phyloP scores from a whole-genome alignment of 2,329 filamentous ascomycete genomes.

The Fusarium bulbicola region DNA sequence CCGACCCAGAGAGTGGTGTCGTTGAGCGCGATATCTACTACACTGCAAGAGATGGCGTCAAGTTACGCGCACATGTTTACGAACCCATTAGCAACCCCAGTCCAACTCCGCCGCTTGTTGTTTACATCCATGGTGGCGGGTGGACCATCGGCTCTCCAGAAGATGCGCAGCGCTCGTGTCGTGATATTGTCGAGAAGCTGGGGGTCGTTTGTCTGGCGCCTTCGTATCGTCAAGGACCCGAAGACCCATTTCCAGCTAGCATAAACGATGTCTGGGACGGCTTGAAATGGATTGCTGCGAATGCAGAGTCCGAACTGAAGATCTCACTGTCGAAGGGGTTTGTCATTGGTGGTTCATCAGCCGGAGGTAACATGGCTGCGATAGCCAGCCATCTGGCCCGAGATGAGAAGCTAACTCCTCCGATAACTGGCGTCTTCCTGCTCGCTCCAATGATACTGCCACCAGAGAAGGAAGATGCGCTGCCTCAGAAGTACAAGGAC shows the following conservation, averaged over 20 bases:
- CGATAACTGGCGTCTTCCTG: background rate
- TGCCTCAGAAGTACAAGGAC: background rate
- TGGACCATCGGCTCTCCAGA: constrained; percentile 1
- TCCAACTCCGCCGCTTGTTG: accelerated
- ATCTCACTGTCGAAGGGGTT: background rate
- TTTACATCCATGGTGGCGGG: background rate
- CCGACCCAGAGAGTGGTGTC: background rate
- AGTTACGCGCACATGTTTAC: background rate
- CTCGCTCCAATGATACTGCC: background rate
- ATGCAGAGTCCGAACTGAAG: background rate
- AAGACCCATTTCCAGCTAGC: background rate
- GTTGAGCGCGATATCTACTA: background rate
- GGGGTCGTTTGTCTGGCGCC: background rate
- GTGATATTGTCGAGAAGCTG: background rate
- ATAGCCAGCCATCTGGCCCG: background rate
- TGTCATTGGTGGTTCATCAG: background rate
- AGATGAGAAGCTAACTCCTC: background rate
- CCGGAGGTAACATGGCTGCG: background rate
- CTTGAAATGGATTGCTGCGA: background rate
- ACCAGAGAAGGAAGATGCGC: background rate
- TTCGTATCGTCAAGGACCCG: background rate
- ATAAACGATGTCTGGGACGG: background rate
- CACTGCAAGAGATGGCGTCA: background rate
- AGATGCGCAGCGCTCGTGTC: background rate
- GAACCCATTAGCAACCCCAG: accelerated